Conservation (phyloP, 2,329 filamentous ascomycete species). For the Clarireedia sp. region DNA sequence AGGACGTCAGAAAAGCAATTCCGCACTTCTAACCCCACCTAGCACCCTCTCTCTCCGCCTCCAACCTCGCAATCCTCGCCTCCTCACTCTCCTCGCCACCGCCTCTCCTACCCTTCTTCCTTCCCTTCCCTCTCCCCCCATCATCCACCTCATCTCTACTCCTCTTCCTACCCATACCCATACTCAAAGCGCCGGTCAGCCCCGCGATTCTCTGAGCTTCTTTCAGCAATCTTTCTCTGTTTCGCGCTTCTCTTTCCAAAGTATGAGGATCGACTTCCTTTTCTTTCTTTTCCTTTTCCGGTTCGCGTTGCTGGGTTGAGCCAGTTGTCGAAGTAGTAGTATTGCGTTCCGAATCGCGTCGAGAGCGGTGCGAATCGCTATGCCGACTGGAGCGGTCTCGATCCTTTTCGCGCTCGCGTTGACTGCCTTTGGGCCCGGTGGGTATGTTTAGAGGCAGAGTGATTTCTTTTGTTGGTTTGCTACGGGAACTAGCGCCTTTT, state of each 20-base stretch:
- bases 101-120: conserved; percentile 33
- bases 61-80: conserved; percentile 36
- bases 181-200: conserved; percentile 33
- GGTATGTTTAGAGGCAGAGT: conserved; percentile 25
- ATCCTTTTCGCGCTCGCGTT: conserved; percentile 21
- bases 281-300: conserved; percentile 13
- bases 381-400: conserved; percentile 23
- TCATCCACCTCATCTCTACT: conserved; percentile 38
- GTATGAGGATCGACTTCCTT: conserved; percentile 41
- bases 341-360: conserved; percentile 30
- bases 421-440: conserved; percentile 20
- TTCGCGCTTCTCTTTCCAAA: conserved; percentile 58
- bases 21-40: conserved; percentile 25
- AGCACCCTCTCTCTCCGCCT: conserved; percentile 49
- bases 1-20: too few relatives aligned
- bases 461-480: conserved; percentile 21
- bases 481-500: conserved; percentile 25
- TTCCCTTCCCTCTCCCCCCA: conserved; percentile 36
- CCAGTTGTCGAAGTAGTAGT: conserved; percentile 3
- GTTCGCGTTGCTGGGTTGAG: background rate
- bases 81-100: conserved; percentile 26
- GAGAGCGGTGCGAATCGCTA: conserved; percentile 29
- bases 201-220: conserved; percentile 60
- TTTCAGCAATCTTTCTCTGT: conserved; percentile 58
- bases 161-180: conserved; percentile 32